Conservation (phyloP, 1,284 basidiomycete genomes). For the Butyriboletus appendiculatus region DNA sequence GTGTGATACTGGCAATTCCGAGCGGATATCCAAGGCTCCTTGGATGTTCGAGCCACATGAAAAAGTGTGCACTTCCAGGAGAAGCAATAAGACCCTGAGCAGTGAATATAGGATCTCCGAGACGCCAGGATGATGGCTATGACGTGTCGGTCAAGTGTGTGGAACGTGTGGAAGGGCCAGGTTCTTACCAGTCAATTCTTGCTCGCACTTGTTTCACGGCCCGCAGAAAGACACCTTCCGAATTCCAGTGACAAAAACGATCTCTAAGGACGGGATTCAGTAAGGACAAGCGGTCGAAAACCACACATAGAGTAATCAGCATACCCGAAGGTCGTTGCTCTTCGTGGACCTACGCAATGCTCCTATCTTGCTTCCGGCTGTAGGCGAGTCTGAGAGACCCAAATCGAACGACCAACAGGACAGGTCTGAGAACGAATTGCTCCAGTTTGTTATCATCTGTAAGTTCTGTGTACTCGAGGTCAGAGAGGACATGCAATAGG, state of each 20-base stretch:
- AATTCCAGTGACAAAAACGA: constrained; percentile 3
- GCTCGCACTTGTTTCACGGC: background rate
- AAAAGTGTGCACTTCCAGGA: background rate
- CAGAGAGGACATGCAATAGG: background rate
- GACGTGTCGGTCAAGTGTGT: background rate
- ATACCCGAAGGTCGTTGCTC: constrained; percentile 11
- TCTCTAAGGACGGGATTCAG: background rate
- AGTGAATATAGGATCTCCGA: background rate
- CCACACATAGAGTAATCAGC: background rate
- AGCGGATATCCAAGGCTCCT: background rate
- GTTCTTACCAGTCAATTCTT: background rate
- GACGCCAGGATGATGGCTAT: background rate
- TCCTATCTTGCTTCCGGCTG: background rate
- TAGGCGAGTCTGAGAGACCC: background rate
- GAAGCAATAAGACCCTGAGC: background rate
- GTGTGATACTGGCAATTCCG: background rate
- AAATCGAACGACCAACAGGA: constrained; percentile 8
- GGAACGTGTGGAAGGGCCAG: background rate
- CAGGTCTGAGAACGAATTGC: constrained; percentile 6
- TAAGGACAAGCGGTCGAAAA: background rate
- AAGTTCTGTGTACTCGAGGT: background rate
- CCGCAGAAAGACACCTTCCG: background rate
- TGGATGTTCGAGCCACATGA: background rate
- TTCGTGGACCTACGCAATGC: constrained; percentile 14
- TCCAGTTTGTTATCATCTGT: background rate